These are phyloP conservation scores for Hondaea fermentalgiana DNA, from an alignment of 108 stramenopile genomes.

Conservation along the genomic window DNA sequence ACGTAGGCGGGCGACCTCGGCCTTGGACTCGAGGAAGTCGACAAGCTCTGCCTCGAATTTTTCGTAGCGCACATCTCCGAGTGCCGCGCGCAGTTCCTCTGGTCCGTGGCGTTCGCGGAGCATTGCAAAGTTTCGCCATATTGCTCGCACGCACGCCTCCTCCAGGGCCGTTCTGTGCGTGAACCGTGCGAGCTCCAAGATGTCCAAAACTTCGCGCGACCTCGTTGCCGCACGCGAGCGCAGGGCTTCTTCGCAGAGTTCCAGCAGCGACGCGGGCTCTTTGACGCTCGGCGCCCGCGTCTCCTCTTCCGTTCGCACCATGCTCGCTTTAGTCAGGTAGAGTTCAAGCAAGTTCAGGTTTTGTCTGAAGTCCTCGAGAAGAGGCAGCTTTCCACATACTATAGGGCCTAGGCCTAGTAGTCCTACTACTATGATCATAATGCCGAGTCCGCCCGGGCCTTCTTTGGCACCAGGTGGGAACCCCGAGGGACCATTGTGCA, in stretches of 20 bases:
- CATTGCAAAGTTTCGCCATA: background rate
- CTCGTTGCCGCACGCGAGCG: background rate
- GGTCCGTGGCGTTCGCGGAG: background rate
- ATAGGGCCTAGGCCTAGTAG: too few relatives aligned
- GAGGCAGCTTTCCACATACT: too few relatives aligned
- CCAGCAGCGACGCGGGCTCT: background rate
- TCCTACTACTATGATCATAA: too few relatives aligned
- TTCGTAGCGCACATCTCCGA: background rate
- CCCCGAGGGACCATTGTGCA: too few relatives aligned
- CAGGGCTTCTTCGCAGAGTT: background rate
- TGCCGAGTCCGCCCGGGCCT: too few relatives aligned
- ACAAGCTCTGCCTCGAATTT: background rate
- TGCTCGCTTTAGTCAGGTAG: too few relatives aligned
- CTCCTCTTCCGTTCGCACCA: too few relatives aligned
- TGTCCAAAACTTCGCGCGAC: background rate
- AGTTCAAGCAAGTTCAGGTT: too few relatives aligned
- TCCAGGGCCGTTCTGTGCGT: background rate
- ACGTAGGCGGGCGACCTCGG: background rate
- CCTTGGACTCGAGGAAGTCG: background rate
- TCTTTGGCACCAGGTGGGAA: too few relatives aligned
- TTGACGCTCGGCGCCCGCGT: too few relatives aligned
- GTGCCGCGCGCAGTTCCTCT: background rate
- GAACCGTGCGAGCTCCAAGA: background rate
- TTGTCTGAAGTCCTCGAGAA: too few relatives aligned
- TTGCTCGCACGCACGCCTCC: background rate